phyloP scores from a whole-genome alignment of 371 early-diverging fungal genomes.

The Mucor plumbeus region DNA sequence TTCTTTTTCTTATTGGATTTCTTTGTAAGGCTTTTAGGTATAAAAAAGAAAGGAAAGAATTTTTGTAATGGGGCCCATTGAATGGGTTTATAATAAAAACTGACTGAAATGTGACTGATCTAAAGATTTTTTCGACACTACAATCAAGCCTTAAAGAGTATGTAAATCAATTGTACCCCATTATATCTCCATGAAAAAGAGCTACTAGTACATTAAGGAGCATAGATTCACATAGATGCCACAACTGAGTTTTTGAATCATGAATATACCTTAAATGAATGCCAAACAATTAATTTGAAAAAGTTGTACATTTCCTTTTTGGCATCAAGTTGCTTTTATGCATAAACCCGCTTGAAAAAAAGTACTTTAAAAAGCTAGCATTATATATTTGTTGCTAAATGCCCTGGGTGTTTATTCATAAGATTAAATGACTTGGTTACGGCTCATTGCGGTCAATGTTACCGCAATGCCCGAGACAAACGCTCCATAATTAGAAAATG shows the following conservation, averaged over 20 bases:
- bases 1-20: background rate
- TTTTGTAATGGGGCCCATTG: background rate
- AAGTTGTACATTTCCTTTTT: background rate
- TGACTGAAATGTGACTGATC: background rate
- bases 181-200: background rate
- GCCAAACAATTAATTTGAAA: background rate
- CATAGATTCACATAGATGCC: background rate
- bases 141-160: background rate
- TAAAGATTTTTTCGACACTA: constrained; percentile 7
- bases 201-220: background rate
- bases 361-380: too few relatives aligned
- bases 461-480: constrained; percentile 4
- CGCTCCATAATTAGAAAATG: background rate
- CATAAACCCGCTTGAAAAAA: background rate
- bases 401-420: background rate
- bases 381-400: background rate
- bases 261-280: background rate
- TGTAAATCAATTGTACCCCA: background rate
- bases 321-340: background rate
- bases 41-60: constrained; percentile 2
- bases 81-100: background rate
- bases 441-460: background rate
- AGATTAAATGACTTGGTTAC: background rate
- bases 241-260: background rate
- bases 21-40: background rate